A percentile compares a stretch with the other conserved stretches of the same genome.
Conservation (phyloP, 768 basidiomycete genomes). For the Tremella yokohamensis region DNA sequence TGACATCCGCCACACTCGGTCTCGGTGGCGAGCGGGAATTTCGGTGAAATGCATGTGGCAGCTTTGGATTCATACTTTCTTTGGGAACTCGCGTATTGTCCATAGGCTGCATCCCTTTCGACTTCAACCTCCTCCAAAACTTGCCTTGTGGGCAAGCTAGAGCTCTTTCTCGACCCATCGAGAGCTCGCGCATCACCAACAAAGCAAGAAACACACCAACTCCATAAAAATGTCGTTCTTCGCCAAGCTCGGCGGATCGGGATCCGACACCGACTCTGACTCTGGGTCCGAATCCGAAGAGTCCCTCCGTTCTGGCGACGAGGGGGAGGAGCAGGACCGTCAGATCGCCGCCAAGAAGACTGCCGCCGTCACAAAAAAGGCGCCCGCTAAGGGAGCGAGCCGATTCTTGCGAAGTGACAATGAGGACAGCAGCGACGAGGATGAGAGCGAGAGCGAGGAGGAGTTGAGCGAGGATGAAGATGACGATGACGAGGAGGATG, state of each 20-base stretch:
- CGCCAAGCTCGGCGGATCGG: constrained; percentile 36
- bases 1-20: too few species aligned
- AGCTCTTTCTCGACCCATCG: too few species aligned
- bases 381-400: constrained; percentile 12
- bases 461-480: constrained; percentile 50
- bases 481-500: constrained; percentile 33
- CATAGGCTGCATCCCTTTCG: too few species aligned
- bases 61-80: too few species aligned
- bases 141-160: too few species aligned
- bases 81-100: too few species aligned
- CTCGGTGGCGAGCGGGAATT: too few species aligned
- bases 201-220: too few species aligned
- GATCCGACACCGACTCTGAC: constrained; percentile 35
- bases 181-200: too few species aligned
- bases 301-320: constrained; percentile 45
- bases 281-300: constrained; percentile 47
- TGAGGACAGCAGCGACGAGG: constrained; percentile 59
- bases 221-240: constrained; percentile 48
- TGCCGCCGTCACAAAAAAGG: constrained; percentile 4
- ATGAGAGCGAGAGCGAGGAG: constrained; percentile 54
- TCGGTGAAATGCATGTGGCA: too few species aligned
- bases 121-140: too few species aligned
- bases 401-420: constrained; percentile 52
- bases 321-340: constrained; percentile 35
- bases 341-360: constrained; percentile 25